Evolutionary conservation across 768 basidiomycete genomes (phyloP), one percentile per base, ranked within the genome.

Genomic region (Amanita rubescens): DNA sequence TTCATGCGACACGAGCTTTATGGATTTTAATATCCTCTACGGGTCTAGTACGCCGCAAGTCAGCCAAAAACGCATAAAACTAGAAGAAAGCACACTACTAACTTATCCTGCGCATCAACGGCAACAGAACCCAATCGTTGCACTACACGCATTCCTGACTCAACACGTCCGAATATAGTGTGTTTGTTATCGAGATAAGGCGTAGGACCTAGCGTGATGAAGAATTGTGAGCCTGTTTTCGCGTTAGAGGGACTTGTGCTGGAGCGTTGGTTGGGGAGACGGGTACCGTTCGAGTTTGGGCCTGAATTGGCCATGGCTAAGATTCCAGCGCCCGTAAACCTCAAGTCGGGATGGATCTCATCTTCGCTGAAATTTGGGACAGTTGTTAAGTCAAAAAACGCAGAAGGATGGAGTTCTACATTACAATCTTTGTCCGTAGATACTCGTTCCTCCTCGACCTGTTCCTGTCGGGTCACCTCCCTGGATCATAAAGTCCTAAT

Each of bases 261-360:
- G 24, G 17, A 20, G 45, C 9, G 22, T 35, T 22, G 49, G 35
- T 38, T 6, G 19, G 14, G 0, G 17, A n/a, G n/a, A n/a, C n/a
- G 55, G 71, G 51, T 51, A 81, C 90, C 87, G 62, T 92, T 93
- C 22, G 87, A 87, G 65, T 92, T 90, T n/a, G 89, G 89, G 10
- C 94, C 94, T 42, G 94, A 91, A 70, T 99, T 99, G 33, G 96
- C 96, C 90, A 93, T 92, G 8, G 91, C 93, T 22, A 98, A 81
- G 54, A 97, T 94, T 19, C 95, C 95, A 39, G 94, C 94, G 15
- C 95, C 95, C 2, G 93, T 94, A 72, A 97, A 97, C 45, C 94
- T 76, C 60, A 97, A 70, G 12, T 96, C 94, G 1, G 90, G 85
- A 60, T 91, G 81, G 49, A 97, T 81, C 65, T 96, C 94, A 67